Conservation (phyloP, 441 rosid genomes). For the Gossypium davidsonii region DNA sequence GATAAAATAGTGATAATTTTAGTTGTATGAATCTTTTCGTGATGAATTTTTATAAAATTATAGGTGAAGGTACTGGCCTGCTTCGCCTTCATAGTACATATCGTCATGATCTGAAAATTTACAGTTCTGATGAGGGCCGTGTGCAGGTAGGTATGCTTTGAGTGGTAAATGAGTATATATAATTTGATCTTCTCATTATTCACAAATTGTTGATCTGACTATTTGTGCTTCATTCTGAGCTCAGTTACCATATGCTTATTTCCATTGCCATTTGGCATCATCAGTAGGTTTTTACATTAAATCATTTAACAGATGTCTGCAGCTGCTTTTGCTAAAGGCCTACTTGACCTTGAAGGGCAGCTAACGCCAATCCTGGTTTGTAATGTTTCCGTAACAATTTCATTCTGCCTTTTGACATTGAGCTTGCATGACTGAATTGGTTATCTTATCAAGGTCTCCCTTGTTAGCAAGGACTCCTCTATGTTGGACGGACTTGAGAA, state of each 20-base stretch:
- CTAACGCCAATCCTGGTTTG: conserved; percentile 96
- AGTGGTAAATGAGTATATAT: conserved; percentile 8
- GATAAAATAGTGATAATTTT: conserved; percentile 12
- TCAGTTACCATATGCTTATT: neutral
- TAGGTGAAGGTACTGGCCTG: conserved; percentile 99
- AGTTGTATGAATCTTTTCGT: neutral
- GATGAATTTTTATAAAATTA: conserved; percentile 15
- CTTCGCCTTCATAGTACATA: conserved; percentile 99
- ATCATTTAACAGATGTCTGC: conserved; percentile 79
- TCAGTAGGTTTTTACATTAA: conserved; percentile 5
- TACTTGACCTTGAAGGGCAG: conserved; percentile 99
- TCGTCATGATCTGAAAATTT: conserved; percentile 98
- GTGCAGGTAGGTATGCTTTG: conserved; percentile 87
- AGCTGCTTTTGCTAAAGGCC: conserved; percentile 99
- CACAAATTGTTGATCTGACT: neutral
- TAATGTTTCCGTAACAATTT: conserved; percentile 14
- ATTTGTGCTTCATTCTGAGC: neutral
- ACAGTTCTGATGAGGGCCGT: conserved; percentile 99
- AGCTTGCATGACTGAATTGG: neutral
- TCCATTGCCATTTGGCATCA: conserved; percentile 1
- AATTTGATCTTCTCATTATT: neutral
- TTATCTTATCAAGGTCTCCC: conserved; percentile 66
- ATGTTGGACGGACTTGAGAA: conserved; percentile 99
- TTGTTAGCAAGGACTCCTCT: conserved; percentile 99
- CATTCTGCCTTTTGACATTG: conserved; percentile 19